Conservation (phyloP, 106 monocot species). For the Dioscorea alata region DNA sequence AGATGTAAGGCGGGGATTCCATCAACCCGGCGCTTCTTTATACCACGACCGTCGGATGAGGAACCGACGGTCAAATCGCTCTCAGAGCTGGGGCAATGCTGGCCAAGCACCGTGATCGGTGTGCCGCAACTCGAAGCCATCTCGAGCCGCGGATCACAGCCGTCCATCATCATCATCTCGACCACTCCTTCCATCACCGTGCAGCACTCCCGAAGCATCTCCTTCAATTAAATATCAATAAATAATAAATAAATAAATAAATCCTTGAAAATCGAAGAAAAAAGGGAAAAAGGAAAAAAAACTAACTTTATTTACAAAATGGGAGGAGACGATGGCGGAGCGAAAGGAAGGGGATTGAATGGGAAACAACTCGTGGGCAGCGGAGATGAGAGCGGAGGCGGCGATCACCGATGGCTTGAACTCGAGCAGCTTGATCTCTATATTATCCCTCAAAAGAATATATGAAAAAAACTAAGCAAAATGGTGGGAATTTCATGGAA, state of each 20-base stretch:
- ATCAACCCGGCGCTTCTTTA: conserved; percentile 27
- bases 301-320: conserved; percentile 50
- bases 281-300: neutral
- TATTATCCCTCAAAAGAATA: conserved; percentile 6
- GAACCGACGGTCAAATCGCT: conserved; percentile 38
- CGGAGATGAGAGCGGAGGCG: conserved; percentile 75
- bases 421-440: conserved; percentile 64
- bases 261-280: neutral
- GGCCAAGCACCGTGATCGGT: conserved; percentile 45
- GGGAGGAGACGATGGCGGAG: conserved; percentile 36
- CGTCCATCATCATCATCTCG: neutral
- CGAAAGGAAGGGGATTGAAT: conserved; percentile 40
- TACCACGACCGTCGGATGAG: conserved; percentile 8
- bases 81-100: conserved; percentile 41
- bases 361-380: conserved; percentile 56
- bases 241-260: neutral
- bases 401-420: conserved; percentile 71
- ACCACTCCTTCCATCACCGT: conserved; percentile 15
- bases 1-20: neutral
- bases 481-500: neutral
- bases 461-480: neutral
- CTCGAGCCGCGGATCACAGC: conserved; percentile 14
- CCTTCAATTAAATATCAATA: conserved; percentile 9
- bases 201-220: conserved; percentile 38
- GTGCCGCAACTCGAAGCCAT: conserved; percentile 32